phyloP scores from a whole-genome alignment of 2,329 filamentous ascomycete species.

The Aspergillus phoenicis region DNA sequence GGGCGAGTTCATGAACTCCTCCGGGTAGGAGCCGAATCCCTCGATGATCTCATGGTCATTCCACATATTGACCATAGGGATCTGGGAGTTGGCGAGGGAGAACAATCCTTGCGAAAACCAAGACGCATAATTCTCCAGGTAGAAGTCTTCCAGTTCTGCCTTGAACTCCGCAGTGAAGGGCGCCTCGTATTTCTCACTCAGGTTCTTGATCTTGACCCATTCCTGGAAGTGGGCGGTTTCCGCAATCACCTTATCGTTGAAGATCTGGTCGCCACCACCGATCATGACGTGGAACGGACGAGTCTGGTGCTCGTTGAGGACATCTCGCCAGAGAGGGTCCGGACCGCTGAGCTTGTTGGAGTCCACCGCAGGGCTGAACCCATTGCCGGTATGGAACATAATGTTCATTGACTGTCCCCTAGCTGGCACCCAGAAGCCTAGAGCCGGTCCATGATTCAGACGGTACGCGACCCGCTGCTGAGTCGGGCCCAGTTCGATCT shows the following conservation, averaged over 20 bases:
- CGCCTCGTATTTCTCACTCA: conserved; percentile 74
- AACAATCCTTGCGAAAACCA: conserved; percentile 98
- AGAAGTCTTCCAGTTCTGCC: conserved; percentile 84
- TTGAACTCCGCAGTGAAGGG: conserved; percentile 82
- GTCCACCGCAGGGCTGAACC: conserved; percentile 81
- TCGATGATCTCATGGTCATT: conserved; percentile 93
- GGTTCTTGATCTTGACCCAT: conserved; percentile 82
- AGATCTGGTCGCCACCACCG: conserved; percentile 94
- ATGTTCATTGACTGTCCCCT: conserved; percentile 89
- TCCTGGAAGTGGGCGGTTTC: conserved; percentile 76
- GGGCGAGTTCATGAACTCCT: conserved; percentile 86
- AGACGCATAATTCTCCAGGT: conserved; percentile 82
- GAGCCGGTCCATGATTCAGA: conserved; percentile 86
- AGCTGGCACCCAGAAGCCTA: conserved; percentile 93
- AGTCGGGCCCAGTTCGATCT: conserved; percentile 76
- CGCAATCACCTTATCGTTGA: conserved; percentile 82
- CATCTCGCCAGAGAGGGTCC: conserved; percentile 95
- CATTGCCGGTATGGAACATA: conserved; percentile 98
- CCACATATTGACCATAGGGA: conserved; percentile 98
- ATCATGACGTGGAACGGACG: conserved; percentile 98
- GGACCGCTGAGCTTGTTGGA: conserved; percentile 82
- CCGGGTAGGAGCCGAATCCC: conserved; percentile 89
- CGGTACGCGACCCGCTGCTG: conserved; percentile 92
- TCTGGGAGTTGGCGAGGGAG: conserved; percentile 87
- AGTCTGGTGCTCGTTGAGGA: conserved; percentile 87